Percentiles rank a stretch among this genome's conserved stretches.
Evolutionary conservation across 192 early-diverging fungal species (phyloP).

Genomic region (Lobosporangium transversale): DNA sequence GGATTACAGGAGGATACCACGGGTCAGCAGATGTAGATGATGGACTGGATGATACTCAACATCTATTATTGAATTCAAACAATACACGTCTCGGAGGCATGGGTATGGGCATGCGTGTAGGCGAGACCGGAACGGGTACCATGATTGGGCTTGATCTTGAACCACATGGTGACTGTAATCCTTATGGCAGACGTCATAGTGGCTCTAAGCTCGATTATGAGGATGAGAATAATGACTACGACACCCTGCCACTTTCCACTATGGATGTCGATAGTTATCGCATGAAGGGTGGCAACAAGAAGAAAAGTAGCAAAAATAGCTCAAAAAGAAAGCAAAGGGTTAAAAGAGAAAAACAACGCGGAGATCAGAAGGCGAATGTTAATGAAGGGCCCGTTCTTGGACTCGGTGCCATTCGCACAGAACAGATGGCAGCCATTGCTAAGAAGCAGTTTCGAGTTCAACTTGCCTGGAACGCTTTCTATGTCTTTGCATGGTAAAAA

Average conservation of each 20-base stretch:
- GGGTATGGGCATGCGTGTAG: conserved; percentile 51
- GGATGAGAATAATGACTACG: conserved; percentile 16
- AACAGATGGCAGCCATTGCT: conserved; percentile 25
- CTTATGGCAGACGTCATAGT: background rate
- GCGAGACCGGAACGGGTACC: conserved; percentile 48
- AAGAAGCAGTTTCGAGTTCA: conserved; percentile 27
- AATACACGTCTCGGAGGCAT: conserved; percentile 35
- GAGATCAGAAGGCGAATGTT: background rate
- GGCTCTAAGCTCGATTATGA: no score
- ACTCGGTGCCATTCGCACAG: conserved; percentile 14
- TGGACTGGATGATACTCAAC: conserved; percentile 30
- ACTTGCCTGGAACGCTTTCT: conserved; percentile 52
- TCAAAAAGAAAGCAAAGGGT: background rate
- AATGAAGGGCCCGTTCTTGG: conserved; percentile 1
- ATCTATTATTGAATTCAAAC: conserved; percentile 21
- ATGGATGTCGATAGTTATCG: conserved; percentile 4
- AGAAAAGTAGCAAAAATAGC: background rate
- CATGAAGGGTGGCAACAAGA: background rate
- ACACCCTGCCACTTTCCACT: conserved; percentile 29
- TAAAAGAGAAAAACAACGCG: background rate
- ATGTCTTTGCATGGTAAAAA: conserved; percentile 60
- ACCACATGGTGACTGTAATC: conserved; percentile 1
- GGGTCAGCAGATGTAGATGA: background rate
- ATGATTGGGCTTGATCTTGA: conserved; percentile 41
- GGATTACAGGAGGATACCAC: background rate